These are phyloP conservation scores for Rhazya stricta DNA, from an alignment of 257 asterid species.

Conservation along the genomic window DNA sequence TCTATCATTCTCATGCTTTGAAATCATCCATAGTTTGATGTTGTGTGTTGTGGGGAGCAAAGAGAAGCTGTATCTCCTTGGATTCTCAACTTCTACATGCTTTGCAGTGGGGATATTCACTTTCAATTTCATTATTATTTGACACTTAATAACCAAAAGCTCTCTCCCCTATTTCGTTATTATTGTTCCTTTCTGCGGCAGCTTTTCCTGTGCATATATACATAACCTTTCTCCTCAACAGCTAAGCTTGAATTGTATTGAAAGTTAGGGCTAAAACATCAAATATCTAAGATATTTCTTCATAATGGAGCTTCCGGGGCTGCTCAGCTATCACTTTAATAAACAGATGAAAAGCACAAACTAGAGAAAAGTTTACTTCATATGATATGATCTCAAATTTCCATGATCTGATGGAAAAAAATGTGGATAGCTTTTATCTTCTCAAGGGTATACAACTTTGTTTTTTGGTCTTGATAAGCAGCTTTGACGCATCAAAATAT, in stretches of 20 bases:
- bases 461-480: no score
- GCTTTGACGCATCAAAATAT: slow-evolving; percentile 11
- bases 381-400: not conserved
- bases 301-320: not conserved
- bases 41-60: slow-evolving; percentile 36
- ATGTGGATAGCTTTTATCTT: not conserved
- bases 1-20: slow-evolving; percentile 26
- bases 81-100: slow-evolving; percentile 28
- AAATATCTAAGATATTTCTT: not conserved
- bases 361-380: not conserved
- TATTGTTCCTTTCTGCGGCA: no score
- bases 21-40: slow-evolving; percentile 29
- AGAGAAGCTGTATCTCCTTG: slow-evolving; percentile 30
- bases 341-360: not conserved
- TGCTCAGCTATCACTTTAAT: not conserved
- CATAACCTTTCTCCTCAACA: not conserved
- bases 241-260: not conserved
- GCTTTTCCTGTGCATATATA: not conserved
- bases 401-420: not conserved
- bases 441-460: no score
- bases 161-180: no score
- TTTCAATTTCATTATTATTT: no score
- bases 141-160: no score
- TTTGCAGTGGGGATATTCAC: slow-evolving; percentile 22
- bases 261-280: not conserved